Evolutionary conservation across 768 basidiomycete species (phyloP), one percentile per base, ranked within the genome.

Genomic region (Vararia minispora): DNA sequence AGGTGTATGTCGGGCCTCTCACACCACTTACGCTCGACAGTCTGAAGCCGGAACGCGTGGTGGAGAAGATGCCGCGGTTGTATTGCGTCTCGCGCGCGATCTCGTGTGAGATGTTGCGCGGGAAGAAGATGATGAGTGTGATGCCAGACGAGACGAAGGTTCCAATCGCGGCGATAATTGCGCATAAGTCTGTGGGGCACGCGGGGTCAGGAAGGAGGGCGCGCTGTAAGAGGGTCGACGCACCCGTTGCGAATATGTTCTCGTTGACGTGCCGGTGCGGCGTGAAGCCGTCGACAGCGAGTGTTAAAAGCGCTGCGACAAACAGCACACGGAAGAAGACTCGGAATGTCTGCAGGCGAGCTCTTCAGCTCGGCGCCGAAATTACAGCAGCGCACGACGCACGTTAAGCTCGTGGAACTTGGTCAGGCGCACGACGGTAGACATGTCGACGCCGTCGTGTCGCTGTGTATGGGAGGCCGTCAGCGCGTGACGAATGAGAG

Each of bases 381-480:
- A 16, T 6, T 5, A 5, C 17, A 40, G 24, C 22, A 17, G 4
- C 8, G 14, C 26, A 7, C 1, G 5, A 59, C 83, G 25, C 45
- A 88, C 86, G 47, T 90, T 90, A 28, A 88, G 58, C 50, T 89
- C 83, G 28, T 83, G 79, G 52, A 84, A 89, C 45, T 79, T 87
- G 25, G 78, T 78, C 35, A 90, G 58, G 16, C 84, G 74, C 16
- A 83, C 68, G 33, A 88, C 65, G 3, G 79, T 84, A 22, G 49
- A 62, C 13, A 49, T 65, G 37, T 88, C 85, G 7, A 84, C 77
- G 6, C 72, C 72, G 52, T 79, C 70, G 12, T 47, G 48, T 51
- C 68, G 69, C 80, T 85, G 48, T 21, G 10, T n/a, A 12, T 7
- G 4, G 14, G 31, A 6, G 46, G 37, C 27, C 10, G 29, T 27